A percentile compares a stretch with the other conserved stretches of the same genome.
Evolutionary conservation across 129 eudicot genomes (phyloP).

Genomic region (Lonicera japonica): DNA sequence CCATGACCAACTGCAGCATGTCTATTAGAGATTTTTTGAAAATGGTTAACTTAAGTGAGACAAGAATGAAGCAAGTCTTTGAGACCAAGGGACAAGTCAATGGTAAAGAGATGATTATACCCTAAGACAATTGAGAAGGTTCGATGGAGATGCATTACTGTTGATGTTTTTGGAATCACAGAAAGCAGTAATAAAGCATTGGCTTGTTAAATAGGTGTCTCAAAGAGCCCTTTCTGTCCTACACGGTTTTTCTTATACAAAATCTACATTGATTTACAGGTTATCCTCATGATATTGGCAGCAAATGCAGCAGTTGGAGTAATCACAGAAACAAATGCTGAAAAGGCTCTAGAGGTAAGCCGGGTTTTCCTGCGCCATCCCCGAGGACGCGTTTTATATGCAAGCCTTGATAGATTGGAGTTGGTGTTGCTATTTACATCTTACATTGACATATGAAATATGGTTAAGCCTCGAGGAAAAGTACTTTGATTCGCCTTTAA

Average conservation of each 20-base stretch:
- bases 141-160: no score
- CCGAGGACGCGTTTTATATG: not conserved
- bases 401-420: not conserved
- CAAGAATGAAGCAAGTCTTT: no score
- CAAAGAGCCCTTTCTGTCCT: not conserved
- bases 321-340: conserved; percentile 98
- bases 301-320: conserved; percentile 99
- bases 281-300: conserved; percentile 90
- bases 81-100: no score
- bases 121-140: no score
- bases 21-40: no score
- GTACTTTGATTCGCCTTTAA: not conserved
- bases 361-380: not conserved
- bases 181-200: not conserved
- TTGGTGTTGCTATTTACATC: not conserved
- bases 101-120: no score
- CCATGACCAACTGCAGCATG: no score
- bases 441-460: not conserved
- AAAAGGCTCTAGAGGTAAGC: conserved; percentile 89
- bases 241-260: not conserved
- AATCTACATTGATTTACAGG: conserved; percentile 35
- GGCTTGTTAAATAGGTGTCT: not conserved
- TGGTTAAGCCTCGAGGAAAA: not conserved
- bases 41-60: no score
- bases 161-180: not conserved